Evolutionary conservation across 768 basidiomycete genomes (phyloP), one percentile per base, ranked within the genome.

Genomic region (Termitomyces sp.): DNA sequence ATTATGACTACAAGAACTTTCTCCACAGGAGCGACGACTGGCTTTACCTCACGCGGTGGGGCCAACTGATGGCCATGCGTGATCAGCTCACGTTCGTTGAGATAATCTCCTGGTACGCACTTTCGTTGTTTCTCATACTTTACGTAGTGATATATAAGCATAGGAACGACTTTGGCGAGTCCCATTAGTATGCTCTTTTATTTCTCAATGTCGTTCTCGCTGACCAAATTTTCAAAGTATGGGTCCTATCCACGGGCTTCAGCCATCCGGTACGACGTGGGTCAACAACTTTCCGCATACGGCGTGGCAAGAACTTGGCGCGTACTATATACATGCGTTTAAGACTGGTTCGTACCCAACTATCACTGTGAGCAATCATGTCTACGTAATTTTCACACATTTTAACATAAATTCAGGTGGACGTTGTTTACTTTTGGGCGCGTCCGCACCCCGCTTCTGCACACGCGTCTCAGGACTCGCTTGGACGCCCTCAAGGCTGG

Each of bases 101-200:
- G 72, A 79, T 90, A 72, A 73, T 84, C 44, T 88, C 83, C 50
- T 92, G 87, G 88, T 80, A 60, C 37, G 71, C 51, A 18, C 24
- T 34, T 28, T 36, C 47, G 5, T 45, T 36, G 20, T 13, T 53
- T 29, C 10, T 45, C 18, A 37, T 28, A 20, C 31, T 26, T 16
- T 33, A 31, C 12, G 10, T n/a, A n/a, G 36, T 48, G 2, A 34
- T 7, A 13, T 8, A 51, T 47, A 1, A 26, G 33, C 55, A 34
- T 45, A 81, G 80, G 79, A 92, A 92, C 71, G 86, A 90, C 67
- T 90, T 77, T 61, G 88, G 88, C 62, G 90, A 92, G 73, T 87
- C 86, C 0, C 81, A 85, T 65, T 90, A 92, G 79, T 81, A 64
- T 50, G 75, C 63, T 18, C 31, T 44, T 28, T 26, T 28, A 18